A percentile compares a stretch with the other conserved stretches of the same genome.
These are phyloP conservation scores for Herpetomonas tarakana DNA, from an alignment of 208 protist genomes.

Conservation along the genomic window DNA sequence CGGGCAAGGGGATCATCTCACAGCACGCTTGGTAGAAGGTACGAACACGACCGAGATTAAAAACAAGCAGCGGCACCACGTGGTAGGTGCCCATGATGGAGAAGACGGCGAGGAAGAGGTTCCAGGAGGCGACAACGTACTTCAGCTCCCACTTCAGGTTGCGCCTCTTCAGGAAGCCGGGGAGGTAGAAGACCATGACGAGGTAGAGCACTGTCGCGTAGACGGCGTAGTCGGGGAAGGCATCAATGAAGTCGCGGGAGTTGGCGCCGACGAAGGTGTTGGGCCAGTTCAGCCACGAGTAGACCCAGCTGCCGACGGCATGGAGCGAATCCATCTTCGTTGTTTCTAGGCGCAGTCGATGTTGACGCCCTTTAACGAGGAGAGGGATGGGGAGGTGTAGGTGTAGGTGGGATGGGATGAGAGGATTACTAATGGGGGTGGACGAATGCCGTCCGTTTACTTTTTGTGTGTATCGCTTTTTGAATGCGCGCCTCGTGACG, in stretches of 20 bases:
- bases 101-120: conserved; percentile 35
- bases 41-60: neutral
- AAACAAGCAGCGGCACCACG: neutral
- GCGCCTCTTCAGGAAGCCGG: conserved; percentile 5
- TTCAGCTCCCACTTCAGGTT: conserved; percentile 11
- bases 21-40: neutral
- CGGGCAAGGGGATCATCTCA: neutral
- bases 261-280: conserved; percentile 5
- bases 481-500: too few species aligned
- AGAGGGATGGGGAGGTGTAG: too few species aligned
- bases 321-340: neutral
- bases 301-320: neutral
- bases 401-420: too few species aligned
- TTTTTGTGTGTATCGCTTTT: too few species aligned
- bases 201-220: conserved; percentile 17
- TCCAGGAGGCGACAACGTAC: conserved; percentile 36
- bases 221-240: conserved; percentile 13
- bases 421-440: too few species aligned
- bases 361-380: too few species aligned
- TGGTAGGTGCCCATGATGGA: conserved; percentile 21
- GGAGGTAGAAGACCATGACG: conserved; percentile 15
- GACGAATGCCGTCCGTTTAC: too few species aligned
- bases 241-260: conserved; percentile 12
- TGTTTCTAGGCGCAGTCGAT: too few species aligned
- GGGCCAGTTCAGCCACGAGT: neutral